Evolutionary conservation across 2,329 filamentous ascomycete species (phyloP).

Genomic region (Neurospora crassa): DNA sequence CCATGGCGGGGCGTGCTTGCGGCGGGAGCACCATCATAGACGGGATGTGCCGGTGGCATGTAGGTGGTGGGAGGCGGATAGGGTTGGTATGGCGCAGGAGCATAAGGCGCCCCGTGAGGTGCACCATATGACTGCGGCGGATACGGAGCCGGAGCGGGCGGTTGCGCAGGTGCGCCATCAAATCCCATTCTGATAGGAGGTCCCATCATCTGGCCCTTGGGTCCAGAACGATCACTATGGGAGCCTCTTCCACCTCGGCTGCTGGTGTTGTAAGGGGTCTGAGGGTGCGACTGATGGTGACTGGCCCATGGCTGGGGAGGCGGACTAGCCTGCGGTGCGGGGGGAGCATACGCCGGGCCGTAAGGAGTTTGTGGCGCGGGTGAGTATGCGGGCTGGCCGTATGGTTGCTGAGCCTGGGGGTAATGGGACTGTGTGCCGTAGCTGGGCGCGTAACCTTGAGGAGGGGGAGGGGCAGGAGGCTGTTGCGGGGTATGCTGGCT

Average conservation of each 20-base stretch:
- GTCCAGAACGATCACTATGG: conserved; percentile 30
- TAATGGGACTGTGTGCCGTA: conserved; percentile 47
- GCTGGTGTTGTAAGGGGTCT: conserved; percentile 25
- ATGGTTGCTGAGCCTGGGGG: conserved; percentile 25
- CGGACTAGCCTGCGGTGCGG: conserved; percentile 24
- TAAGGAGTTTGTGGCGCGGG: conserved; percentile 22
- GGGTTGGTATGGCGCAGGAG: conserved; percentile 24
- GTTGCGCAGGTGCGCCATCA: conserved; percentile 28
- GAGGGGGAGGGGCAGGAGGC: conserved; percentile 29
- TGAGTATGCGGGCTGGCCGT: conserved; percentile 16
- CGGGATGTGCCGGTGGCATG: conserved; percentile 16
- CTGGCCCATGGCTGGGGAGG: conserved; percentile 34
- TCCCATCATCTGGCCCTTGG: conserved; percentile 36
- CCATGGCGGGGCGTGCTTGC: conserved; percentile 27
- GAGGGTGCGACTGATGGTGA: conserved; percentile 21
- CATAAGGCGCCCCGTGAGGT: conserved; percentile 22
- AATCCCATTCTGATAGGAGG: conserved; percentile 46
- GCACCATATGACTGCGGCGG: conserved; percentile 24
- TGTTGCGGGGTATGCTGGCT: conserved; percentile 34
- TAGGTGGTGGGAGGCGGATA: conserved; percentile 28
- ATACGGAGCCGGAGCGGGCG: conserved; percentile 35
- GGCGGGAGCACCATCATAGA: conserved; percentile 23
- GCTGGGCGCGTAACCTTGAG: conserved; percentile 47
- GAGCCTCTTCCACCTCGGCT: conserved; percentile 31
- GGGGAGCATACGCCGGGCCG: conserved; percentile 23